Evolutionary conservation across 2,329 filamentous ascomycete genomes (phyloP).

Genomic region (Nothopassalora personata): DNA sequence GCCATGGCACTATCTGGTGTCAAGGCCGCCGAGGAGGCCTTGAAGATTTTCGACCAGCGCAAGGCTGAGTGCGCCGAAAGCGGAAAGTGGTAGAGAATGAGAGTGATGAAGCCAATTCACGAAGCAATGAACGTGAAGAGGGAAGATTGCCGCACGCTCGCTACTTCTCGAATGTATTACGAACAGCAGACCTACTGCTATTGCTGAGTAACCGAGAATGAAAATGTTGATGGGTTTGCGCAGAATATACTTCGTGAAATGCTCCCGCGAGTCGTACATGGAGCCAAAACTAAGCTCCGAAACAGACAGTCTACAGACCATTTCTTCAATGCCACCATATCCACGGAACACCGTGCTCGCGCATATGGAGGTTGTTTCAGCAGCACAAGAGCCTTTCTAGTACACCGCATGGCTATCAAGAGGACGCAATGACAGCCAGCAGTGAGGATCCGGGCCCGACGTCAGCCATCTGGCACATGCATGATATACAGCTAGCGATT

Average conservation of each 20-base stretch:
- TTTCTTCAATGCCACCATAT: too few relatives aligned
- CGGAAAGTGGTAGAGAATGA: not conserved
- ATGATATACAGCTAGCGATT: too few relatives aligned
- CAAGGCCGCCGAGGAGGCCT: constrained; percentile 83
- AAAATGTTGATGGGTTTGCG: not conserved
- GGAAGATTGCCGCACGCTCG: not conserved
- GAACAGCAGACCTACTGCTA: not conserved
- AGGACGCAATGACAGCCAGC: too few relatives aligned
- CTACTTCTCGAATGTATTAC: not conserved
- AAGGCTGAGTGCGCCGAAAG: constrained; percentile 67
- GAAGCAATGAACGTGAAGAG: not conserved
- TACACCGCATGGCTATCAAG: too few relatives aligned
- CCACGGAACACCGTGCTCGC: too few relatives aligned
- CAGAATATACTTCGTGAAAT: too few relatives aligned
- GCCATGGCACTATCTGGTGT: constrained; percentile 84
- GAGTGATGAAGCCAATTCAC: not conserved
- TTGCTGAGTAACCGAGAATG: not conserved
- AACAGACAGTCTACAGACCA: not conserved
- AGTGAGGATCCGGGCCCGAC: too few relatives aligned
- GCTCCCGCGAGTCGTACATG: too few relatives aligned
- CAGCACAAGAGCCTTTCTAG: too few relatives aligned
- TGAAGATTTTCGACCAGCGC: constrained; percentile 70
- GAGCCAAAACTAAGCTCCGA: not conserved
- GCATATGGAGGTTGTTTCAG: too few relatives aligned
- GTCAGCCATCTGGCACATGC: too few relatives aligned